These are phyloP conservation scores for Naganishia randhawae DNA, from an alignment of 768 basidiomycete genomes.

Conservation along the genomic window DNA sequence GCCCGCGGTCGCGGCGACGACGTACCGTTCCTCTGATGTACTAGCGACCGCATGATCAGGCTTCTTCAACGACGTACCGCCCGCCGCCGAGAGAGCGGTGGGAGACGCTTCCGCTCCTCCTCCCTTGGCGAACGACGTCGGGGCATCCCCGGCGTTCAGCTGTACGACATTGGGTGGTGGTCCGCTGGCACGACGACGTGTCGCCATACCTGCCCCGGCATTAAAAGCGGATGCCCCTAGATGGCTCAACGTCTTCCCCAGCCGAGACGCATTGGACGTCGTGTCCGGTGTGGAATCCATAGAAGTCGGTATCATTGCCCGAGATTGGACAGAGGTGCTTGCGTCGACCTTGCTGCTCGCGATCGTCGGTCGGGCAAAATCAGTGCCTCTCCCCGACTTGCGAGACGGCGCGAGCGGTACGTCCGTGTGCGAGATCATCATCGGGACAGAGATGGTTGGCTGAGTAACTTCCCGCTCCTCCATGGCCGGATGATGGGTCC, in stretches of 20 bases:
- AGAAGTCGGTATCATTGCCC: neutral
- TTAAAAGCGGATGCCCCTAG: neutral
- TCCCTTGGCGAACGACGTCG: neutral
- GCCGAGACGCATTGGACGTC: neutral
- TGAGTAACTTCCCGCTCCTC: conserved; percentile 16
- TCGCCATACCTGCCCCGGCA: neutral
- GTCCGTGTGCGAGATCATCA: conserved; percentile 27
- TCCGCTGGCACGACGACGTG: neutral
- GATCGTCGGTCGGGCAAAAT: neutral
- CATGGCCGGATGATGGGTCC: neutral
- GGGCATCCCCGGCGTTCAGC: neutral
- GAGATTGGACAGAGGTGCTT: neutral
- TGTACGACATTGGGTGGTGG: neutral
- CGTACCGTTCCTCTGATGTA: neutral
- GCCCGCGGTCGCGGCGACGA: neutral
- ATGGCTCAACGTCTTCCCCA: neutral
- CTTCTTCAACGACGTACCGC: neutral
- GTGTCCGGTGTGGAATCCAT: neutral
- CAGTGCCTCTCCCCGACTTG: neutral
- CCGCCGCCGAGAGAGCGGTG: neutral
- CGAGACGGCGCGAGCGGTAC: neutral
- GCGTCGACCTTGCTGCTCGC: neutral
- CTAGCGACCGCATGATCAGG: neutral
- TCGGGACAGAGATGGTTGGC: conserved; percentile 32
- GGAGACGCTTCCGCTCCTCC: neutral